Percentiles rank a stretch among this genome's conserved stretches.
Conservation (phyloP, 495 filamentous ascomycete species). For the Penicillium fimorum region DNA sequence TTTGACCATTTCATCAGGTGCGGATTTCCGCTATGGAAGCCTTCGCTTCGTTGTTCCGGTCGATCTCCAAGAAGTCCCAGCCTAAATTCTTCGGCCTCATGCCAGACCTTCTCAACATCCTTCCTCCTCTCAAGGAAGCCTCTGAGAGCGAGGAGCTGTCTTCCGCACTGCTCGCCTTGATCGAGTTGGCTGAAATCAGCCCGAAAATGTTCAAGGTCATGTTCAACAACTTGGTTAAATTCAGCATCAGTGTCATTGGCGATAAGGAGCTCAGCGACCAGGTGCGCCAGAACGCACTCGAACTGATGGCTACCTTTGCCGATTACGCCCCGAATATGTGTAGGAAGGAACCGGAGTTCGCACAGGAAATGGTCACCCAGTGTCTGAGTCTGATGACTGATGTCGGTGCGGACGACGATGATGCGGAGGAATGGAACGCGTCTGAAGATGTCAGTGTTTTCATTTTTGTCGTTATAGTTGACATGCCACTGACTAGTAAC, state of each 20-base stretch:
- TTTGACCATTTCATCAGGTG: constrained; percentile 50
- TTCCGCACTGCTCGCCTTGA: constrained; percentile 82
- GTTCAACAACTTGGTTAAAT: constrained; percentile 87
- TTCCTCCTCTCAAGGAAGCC: constrained; percentile 88
- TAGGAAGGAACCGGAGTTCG: constrained; percentile 86
- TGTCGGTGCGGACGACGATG: constrained; percentile 90
- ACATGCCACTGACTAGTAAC: constrained; percentile 20
- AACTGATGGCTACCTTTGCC: constrained; percentile 97
- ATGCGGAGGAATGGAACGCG: constrained; percentile 89
- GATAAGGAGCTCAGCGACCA: constrained; percentile 92
- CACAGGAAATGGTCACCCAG: constrained; percentile 95
- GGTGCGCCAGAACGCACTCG: constrained; percentile 89
- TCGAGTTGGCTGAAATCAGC: constrained; percentile 86
- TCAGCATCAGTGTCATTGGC: constrained; percentile 87
- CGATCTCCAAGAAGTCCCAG: constrained; percentile 80
- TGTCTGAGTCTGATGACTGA: constrained; percentile 99
- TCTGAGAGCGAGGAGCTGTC: constrained; percentile 86
- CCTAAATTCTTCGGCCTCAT: constrained; percentile 82
- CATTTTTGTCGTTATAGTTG: not conserved
- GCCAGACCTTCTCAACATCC: constrained; percentile 84
- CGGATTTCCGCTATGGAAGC: constrained; percentile 94
- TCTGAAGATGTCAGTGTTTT: constrained; percentile 79
- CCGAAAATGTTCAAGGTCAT: constrained; percentile 95
- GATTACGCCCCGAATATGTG: constrained; percentile 93
- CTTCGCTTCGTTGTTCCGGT: constrained; percentile 92